Conservation (phyloP, 257 asterid species). For the Leptodermis oblonga region DNA sequence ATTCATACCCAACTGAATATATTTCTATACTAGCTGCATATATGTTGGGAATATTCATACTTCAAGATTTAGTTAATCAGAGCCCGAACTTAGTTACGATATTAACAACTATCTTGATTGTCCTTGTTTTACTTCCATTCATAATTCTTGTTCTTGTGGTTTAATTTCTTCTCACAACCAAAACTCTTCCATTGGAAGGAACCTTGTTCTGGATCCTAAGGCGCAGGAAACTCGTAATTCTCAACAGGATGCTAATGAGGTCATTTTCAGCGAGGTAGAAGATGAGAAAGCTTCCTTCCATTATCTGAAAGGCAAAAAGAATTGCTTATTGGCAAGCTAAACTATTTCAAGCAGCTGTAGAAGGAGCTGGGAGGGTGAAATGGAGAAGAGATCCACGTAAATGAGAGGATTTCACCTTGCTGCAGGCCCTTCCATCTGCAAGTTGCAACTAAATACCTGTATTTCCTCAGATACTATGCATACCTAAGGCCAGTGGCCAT, state of each 20-base stretch:
- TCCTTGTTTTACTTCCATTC: slow-evolving; percentile 33
- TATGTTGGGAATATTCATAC: slow-evolving; percentile 30
- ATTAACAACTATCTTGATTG: slow-evolving; percentile 23
- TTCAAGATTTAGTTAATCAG: slow-evolving; percentile 27
- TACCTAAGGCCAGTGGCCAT: slow-evolving; percentile 48
- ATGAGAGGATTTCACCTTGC: slow-evolving; percentile 38
- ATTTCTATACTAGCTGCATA: slow-evolving; percentile 32
- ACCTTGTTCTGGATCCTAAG: slow-evolving; percentile 28
- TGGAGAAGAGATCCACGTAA: slow-evolving; percentile 35
- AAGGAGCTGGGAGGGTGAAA: slow-evolving; percentile 36
- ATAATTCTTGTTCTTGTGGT: slow-evolving; percentile 30
- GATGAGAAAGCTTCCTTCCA: slow-evolving; percentile 37
- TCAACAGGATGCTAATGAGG: slow-evolving; percentile 25
- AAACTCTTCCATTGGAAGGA: slow-evolving; percentile 25
- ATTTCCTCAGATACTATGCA: slow-evolving; percentile 29
- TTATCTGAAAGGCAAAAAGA: slow-evolving; percentile 31
- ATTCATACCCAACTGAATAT: no score
- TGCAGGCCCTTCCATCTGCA: not conserved
- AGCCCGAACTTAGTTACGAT: slow-evolving; percentile 20
- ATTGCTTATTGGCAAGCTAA: slow-evolving; percentile 40
- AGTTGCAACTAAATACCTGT: not conserved
- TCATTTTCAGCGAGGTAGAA: slow-evolving; percentile 36
- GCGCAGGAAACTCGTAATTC: slow-evolving; percentile 19
- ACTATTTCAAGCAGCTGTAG: slow-evolving; percentile 42
- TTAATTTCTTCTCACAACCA: slow-evolving; percentile 25